These are phyloP conservation scores for Beta corolliflora DNA, from an alignment of 179 eudicot species.

Conservation along the genomic window DNA sequence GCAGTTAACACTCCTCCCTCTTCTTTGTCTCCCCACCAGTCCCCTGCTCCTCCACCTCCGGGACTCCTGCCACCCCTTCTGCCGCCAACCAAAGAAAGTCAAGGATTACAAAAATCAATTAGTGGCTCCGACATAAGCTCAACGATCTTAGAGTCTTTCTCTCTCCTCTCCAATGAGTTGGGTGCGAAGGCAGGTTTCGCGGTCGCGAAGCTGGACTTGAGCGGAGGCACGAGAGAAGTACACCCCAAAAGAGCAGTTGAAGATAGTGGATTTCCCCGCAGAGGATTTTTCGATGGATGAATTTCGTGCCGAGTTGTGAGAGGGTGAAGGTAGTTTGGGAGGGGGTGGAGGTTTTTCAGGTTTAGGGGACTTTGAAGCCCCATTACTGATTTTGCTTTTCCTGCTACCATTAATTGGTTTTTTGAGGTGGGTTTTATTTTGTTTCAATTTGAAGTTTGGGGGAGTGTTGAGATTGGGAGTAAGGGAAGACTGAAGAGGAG, in stretches of 20 bases:
- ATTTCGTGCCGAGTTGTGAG: slow-evolving; percentile 12
- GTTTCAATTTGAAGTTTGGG: background rate
- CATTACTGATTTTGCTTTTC: slow-evolving; percentile 74
- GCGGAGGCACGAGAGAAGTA: slow-evolving; percentile 85
- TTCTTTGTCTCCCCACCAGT: too few relatives aligned
- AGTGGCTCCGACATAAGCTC: slow-evolving; percentile 40
- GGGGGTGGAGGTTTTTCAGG: slow-evolving; percentile 34
- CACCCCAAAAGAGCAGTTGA: slow-evolving; percentile 71
- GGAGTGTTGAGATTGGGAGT: background rate
- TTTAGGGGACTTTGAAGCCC: slow-evolving; percentile 57
- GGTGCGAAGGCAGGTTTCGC: slow-evolving; percentile 73
- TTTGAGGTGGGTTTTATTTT: background rate
- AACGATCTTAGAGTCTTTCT: slow-evolving; percentile 61
- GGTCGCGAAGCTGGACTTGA: slow-evolving; percentile 88
- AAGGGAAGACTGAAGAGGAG: background rate
- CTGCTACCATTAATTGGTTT: slow-evolving; percentile 58
- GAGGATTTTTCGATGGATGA: background rate
- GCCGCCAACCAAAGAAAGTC: too few relatives aligned
- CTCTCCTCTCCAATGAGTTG: slow-evolving; percentile 60
- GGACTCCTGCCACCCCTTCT: too few relatives aligned
- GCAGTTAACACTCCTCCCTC: too few relatives aligned
- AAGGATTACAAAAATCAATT: too few relatives aligned
- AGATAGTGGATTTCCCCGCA: slow-evolving; percentile 25
- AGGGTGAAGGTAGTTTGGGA: slow-evolving; percentile 38
- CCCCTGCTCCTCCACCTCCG: too few relatives aligned